A percentile compares a stretch with the other conserved stretches of the same genome.
phyloP scores from a whole-genome alignment of 202 grass and related monocot species.

The Brachypodium distachyon region DNA sequence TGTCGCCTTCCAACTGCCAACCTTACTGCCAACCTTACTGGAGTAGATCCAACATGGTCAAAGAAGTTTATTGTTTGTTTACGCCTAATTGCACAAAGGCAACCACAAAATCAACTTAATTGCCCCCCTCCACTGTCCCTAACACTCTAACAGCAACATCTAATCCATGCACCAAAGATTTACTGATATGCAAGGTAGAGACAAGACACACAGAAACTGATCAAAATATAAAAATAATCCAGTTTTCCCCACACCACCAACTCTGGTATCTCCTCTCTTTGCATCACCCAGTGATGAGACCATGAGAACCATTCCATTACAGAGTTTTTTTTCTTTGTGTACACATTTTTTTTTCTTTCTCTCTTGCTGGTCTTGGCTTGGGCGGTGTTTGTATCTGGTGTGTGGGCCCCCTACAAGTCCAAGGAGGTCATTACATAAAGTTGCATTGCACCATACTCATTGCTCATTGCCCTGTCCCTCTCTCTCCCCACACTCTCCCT shows the following conservation, averaged over 20 bases:
- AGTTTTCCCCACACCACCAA: slow-evolving; percentile 1
- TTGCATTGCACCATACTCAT: neutral
- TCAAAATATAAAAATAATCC: neutral
- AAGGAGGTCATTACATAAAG: slow-evolving; percentile 24
- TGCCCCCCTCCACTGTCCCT: neutral
- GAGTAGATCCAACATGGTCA: neutral
- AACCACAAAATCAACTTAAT: neutral
- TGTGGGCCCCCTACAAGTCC: slow-evolving; percentile 2
- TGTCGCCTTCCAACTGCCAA: neutral
- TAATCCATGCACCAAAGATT: neutral
- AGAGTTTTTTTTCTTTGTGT: neutral
- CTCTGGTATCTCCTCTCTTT: neutral
- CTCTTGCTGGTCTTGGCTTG: neutral
- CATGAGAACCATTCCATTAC: slow-evolving; percentile 23
- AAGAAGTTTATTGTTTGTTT: neutral
- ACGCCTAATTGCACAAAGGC: neutral
- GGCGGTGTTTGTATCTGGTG: neutral
- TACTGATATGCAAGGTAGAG: neutral
- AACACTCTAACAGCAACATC: neutral
- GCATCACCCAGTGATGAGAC: neutral
- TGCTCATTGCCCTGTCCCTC: neutral
- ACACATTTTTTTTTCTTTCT: neutral
- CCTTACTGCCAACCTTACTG: neutral
- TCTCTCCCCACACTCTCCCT: neutral
- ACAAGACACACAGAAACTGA: neutral